These are phyloP conservation scores for Pyrenochaeta sp. DNA, from an alignment of 2,329 filamentous ascomycete species.

Conservation along the genomic window DNA sequence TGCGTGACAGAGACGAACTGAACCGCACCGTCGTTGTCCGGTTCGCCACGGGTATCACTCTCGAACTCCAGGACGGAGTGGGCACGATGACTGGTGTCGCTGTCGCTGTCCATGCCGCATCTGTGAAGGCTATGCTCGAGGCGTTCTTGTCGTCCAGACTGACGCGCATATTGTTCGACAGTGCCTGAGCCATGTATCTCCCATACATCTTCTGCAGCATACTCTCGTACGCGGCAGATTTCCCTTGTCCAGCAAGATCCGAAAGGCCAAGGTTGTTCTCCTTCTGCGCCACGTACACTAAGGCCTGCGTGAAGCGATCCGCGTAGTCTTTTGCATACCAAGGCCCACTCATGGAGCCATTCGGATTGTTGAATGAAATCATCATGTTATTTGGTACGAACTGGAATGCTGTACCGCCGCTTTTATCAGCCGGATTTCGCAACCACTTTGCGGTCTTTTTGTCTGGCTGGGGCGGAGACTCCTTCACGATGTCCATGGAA, in stretches of 20 bases:
- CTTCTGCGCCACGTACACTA: neutral
- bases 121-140: neutral
- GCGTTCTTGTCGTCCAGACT: neutral
- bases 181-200: constrained; percentile 3
- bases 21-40: too few relatives aligned
- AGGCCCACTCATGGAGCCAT: neutral
- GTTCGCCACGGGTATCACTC: too few relatives aligned
- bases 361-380: constrained; percentile 4
- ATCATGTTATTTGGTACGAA: constrained; percentile 5
- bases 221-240: neutral
- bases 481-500: neutral
- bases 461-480: neutral
- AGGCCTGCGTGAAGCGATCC: constrained; percentile 3
- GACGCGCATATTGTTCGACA: constrained; percentile 7
- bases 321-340: neutral
- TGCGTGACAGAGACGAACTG: too few relatives aligned
- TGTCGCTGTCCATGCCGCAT: neutral
- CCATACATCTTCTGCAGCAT: constrained; percentile 1
- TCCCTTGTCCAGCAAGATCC: neutral
- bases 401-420: constrained; percentile 2
- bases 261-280: neutral
- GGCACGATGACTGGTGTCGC: neutral
- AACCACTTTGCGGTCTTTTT: neutral
- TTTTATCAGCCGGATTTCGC: neutral
- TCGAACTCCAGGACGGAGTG: too few relatives aligned